A percentile compares a stretch with the other conserved stretches of the same genome.
phyloP scores from a whole-genome alignment of 495 filamentous ascomycete genomes.

The Aeminium ludgeri region DNA sequence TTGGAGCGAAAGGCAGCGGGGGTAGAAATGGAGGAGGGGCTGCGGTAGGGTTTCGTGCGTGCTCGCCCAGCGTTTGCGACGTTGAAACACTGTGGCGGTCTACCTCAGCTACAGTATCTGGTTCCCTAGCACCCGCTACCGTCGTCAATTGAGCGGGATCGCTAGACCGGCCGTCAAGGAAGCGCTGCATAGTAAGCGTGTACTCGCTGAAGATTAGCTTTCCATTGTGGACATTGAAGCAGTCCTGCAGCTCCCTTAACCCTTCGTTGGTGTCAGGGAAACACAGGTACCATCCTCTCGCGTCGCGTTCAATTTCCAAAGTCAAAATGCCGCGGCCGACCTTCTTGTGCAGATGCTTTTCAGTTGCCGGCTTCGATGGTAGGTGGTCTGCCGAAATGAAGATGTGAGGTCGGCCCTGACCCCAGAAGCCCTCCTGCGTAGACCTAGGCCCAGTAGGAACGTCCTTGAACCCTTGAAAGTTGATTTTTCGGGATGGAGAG shows the following conservation, averaged over 20 bases:
- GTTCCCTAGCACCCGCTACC: too few species aligned
- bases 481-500: not conserved
- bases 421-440: not conserved
- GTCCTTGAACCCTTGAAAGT: slow-evolving; percentile 6
- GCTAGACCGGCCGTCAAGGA: not conserved
- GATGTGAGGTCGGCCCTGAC: slow-evolving; percentile 6
- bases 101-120: too few species aligned
- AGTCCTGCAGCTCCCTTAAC: not conserved
- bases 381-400: slow-evolving; percentile 6
- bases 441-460: slow-evolving; percentile 9
- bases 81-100: too few species aligned
- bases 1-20: slow-evolving; percentile 1
- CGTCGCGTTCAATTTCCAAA: slow-evolving; percentile 15
- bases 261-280: slow-evolving; percentile 6
- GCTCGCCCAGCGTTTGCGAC: too few species aligned
- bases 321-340: not conserved
- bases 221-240: not conserved
- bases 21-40: not conserved
- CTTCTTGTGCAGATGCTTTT: not conserved
- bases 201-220: slow-evolving; percentile 1
- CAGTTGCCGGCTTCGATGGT: not conserved
- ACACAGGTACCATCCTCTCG: slow-evolving; percentile 10
- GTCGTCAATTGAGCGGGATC: too few species aligned
- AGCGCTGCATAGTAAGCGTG: slow-evolving; percentile 1
- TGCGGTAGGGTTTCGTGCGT: not conserved